These are phyloP conservation scores for Senecio squalidus DNA, from an alignment of 140 eudicot genomes.

Conservation along the genomic window DNA sequence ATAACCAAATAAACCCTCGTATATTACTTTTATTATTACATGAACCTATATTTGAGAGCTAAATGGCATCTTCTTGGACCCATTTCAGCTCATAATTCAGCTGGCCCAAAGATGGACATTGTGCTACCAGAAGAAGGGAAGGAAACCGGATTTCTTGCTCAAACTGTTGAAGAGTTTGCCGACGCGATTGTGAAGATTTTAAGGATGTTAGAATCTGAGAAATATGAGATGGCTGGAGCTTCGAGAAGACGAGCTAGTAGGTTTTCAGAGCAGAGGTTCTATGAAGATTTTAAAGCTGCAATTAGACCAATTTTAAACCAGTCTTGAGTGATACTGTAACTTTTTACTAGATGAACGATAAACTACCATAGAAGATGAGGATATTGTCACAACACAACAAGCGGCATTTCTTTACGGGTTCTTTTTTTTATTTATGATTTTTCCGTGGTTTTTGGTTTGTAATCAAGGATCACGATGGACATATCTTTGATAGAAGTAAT, in stretches of 20 bases:
- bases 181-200: constrained; percentile 63
- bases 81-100: constrained; percentile 88
- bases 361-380: constrained; percentile 17
- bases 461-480: too few relatives aligned
- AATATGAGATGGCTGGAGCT: constrained; percentile 75
- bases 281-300: constrained; percentile 68
- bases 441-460: not conserved
- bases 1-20: not conserved
- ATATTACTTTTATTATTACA: not conserved
- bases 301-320: constrained; percentile 38
- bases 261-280: constrained; percentile 86
- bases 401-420: not conserved
- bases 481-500: too few relatives aligned
- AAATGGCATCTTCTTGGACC: constrained; percentile 3
- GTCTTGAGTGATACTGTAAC: constrained; percentile 11
- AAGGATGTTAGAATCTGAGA: constrained; percentile 54
- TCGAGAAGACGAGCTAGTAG: constrained; percentile 75
- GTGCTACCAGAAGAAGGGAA: constrained; percentile 76
- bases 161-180: constrained; percentile 62
- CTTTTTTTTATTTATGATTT: not conserved
- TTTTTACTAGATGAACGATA: constrained; percentile 13
- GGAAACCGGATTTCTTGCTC: constrained; percentile 80
- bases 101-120: constrained; percentile 97
- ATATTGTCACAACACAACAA: constrained; percentile 5
- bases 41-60: not conserved